These are phyloP conservation scores for Eimeria mitis DNA, from an alignment of 169 alveolate genomes.

Conservation along the genomic window DNA sequence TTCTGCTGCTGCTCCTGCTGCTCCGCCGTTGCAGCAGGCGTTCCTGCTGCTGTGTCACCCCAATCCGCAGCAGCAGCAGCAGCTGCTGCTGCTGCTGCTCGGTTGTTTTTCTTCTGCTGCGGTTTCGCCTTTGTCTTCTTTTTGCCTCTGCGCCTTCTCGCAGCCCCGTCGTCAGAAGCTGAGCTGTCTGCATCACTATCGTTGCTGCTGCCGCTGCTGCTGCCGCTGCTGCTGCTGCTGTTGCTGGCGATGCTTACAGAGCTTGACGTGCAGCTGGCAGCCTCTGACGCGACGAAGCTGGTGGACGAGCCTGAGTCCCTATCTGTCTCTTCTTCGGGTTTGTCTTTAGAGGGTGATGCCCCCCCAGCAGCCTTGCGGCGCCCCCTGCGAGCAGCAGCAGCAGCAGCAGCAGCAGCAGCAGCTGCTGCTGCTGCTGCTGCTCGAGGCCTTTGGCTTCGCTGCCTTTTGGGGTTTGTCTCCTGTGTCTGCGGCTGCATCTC, in stretches of 20 bases:
- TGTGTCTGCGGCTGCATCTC: neutral
- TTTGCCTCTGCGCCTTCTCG: neutral
- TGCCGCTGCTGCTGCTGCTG: conserved; percentile 68
- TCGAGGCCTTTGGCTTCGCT: neutral
- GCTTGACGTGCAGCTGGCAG: conserved; percentile 42
- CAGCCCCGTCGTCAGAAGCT: neutral
- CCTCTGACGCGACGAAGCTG: conserved; percentile 36
- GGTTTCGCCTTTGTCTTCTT: neutral
- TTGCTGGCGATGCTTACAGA: conserved; percentile 7
- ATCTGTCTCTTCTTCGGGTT: neutral
- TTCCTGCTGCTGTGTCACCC: conserved; percentile 2
- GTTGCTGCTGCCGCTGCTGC: neutral
- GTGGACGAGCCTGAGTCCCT: conserved; percentile 5
- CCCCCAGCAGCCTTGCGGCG: neutral
- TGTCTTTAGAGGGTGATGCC: neutral
- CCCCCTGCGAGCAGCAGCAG: neutral
- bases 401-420: conserved; percentile 2
- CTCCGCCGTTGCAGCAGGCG: neutral
- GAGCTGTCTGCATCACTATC: neutral
- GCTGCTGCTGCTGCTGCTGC: conserved; percentile 41
- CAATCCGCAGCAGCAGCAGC: conserved; percentile 38
- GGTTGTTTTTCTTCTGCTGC: neutral
- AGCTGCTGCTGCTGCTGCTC: conserved; percentile 23
- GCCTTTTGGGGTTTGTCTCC: neutral
- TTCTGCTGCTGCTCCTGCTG: conserved; percentile 32